phyloP scores from a whole-genome alignment of 768 basidiomycete genomes.

The Tylopilus sp. region DNA sequence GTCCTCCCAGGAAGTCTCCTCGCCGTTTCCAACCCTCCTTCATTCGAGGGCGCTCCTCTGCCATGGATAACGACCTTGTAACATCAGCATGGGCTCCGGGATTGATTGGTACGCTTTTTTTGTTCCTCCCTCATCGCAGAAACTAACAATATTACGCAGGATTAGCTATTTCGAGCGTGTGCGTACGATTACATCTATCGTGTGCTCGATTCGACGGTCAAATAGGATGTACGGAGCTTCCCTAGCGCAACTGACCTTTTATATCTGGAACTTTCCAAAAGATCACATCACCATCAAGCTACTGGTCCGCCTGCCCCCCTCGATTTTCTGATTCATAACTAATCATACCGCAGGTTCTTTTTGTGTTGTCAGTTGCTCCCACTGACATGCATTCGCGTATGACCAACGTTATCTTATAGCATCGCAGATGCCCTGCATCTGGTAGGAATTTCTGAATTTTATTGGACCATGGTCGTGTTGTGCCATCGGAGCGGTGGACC shows the following conservation, averaged over 20 bases:
- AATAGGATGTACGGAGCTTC: conserved; percentile 12
- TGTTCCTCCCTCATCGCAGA: not conserved
- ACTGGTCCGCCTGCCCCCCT: not conserved
- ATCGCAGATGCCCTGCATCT: conserved; percentile 4
- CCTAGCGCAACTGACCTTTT: conserved; percentile 2
- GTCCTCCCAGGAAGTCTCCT: too few species aligned
- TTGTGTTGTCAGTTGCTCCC: conserved; percentile 7
- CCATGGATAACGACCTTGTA: conserved; percentile 6
- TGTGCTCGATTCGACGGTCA: not conserved
- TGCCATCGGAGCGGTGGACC: not conserved
- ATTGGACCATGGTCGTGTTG: conserved; percentile 1
- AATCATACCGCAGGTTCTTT: conserved; percentile 2
- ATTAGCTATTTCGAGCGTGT: conserved; percentile 1
- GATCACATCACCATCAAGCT: conserved; percentile 6
- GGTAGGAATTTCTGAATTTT: not conserved
- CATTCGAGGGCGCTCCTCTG: not conserved
- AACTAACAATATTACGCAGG: not conserved
- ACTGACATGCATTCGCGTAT: not conserved
- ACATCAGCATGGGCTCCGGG: conserved; percentile 9
- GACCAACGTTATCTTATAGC: conserved; percentile 1
- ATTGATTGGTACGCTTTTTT: conserved; percentile 6
- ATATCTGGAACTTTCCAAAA: conserved; percentile 3
- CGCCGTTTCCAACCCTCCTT: too few species aligned
- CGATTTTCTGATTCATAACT: not conserved
- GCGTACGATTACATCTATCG: not conserved